Conservation (phyloP, 768 basidiomycete species). For the Aureoboletus auriporus region DNA sequence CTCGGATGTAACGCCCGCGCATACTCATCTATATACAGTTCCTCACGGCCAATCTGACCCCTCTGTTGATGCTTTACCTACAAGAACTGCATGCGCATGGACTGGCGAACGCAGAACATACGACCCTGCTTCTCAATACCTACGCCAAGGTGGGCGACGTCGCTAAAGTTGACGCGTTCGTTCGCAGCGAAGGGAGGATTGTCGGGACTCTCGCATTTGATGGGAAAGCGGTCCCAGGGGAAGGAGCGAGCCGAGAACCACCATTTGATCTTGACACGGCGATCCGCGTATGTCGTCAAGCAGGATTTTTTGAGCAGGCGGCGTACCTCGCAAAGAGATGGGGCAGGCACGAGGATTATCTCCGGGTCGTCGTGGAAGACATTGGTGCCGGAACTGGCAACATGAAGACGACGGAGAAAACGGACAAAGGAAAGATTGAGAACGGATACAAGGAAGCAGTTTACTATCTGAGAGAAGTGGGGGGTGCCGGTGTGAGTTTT, state of each 20-base stretch:
- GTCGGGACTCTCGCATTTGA: constrained; percentile 19
- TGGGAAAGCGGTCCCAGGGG: constrained; percentile 22
- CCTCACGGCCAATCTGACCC: constrained; percentile 93
- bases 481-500: constrained; percentile 68
- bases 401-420: constrained; percentile 10
- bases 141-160: constrained; percentile 97
- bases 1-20: not conserved
- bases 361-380: constrained; percentile 94
- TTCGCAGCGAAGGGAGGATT: constrained; percentile 77
- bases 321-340: constrained; percentile 91
- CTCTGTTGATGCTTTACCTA: constrained; percentile 91
- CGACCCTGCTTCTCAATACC: constrained; percentile 92
- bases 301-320: constrained; percentile 94
- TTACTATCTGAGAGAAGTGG: constrained; percentile 72
- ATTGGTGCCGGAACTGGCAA: constrained; percentile 37
- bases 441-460: constrained; percentile 68
- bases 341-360: constrained; percentile 86
- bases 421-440: constrained; percentile 34
- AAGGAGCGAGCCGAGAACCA: constrained; percentile 57
- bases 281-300: constrained; percentile 94
- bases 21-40: constrained; percentile 50
- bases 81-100: constrained; percentile 90
- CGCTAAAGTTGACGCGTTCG: constrained; percentile 81
- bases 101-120: constrained; percentile 94
- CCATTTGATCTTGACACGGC: constrained; percentile 98